Evolutionary conservation across 2,329 filamentous ascomycete species (phyloP).

Genomic region (Stromatinia cepivora): DNA sequence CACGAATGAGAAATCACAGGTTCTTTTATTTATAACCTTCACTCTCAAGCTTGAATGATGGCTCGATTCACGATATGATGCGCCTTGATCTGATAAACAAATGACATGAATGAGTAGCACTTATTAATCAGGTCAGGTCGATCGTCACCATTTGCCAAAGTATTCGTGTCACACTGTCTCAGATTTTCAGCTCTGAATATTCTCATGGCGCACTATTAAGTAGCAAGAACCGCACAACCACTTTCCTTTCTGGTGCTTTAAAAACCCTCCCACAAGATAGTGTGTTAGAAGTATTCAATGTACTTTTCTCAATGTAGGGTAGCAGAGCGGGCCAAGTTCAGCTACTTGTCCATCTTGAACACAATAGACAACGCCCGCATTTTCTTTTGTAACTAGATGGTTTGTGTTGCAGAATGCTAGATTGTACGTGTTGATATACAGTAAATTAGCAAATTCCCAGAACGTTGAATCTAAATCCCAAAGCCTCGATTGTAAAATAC

Average conservation of each 20-base stretch:
- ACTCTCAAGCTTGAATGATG: neutral
- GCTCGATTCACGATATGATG: neutral
- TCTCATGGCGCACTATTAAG: neutral
- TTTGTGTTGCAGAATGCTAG: neutral
- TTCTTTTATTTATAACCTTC: neutral
- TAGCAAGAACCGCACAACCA: neutral
- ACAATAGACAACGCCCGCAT: neutral
- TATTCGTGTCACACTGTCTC: neutral
- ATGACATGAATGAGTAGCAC: neutral
- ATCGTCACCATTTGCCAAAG: neutral
- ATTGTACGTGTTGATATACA: neutral
- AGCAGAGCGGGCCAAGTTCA: neutral
- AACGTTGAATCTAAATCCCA: neutral
- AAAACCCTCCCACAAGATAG: neutral
- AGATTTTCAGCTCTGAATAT: neutral
- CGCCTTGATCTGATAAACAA: neutral
- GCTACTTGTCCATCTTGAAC: neutral
- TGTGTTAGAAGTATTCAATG: neutral
- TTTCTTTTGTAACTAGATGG: neutral
- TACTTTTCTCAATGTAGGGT: neutral
- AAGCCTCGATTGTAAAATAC: neutral
- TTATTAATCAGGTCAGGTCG: neutral
- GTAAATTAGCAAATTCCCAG: neutral
- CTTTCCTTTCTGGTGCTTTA: neutral
- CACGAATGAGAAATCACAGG: neutral